A percentile compares a stretch with the other conserved stretches of the same genome.
phyloP scores from a whole-genome alignment of 345 rosid species.

The Rhodamnia argentea region DNA sequence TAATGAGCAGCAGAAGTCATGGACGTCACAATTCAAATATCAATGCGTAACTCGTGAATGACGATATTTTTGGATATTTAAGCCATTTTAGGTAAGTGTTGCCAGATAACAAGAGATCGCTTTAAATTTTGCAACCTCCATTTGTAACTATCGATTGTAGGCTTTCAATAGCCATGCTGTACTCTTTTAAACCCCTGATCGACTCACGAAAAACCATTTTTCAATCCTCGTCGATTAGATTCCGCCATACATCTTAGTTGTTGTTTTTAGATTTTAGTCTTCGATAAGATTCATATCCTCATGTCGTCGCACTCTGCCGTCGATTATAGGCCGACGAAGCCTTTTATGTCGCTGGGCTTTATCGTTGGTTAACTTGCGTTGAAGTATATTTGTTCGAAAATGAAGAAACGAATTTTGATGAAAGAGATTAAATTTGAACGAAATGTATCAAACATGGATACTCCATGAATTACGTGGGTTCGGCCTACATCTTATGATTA shows the following conservation, averaged over 20 bases:
- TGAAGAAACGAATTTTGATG: too few relatives aligned
- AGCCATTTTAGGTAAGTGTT: neutral
- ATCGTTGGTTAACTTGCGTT: neutral
- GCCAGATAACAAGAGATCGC: neutral
- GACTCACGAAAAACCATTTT: neutral
- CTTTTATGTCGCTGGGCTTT: neutral
- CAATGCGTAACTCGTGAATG: too few relatives aligned
- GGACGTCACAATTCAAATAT: too few relatives aligned
- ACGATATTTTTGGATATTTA: neutral
- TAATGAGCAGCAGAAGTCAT: neutral
- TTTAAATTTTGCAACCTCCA: neutral
- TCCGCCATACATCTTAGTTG: neutral
- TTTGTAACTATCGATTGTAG: too few relatives aligned
- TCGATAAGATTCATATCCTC: fast-evolving
- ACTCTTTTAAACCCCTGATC: too few relatives aligned
- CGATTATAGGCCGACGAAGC: fast-evolving
- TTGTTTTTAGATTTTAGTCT: fast-evolving
- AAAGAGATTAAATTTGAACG: neutral
- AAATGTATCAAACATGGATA: neutral
- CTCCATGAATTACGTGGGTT: neutral
- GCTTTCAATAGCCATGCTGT: too few relatives aligned
- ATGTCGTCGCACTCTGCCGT: fast-evolving
- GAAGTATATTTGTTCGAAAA: too few relatives aligned
- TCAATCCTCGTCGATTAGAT: neutral
- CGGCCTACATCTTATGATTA: neutral